Base-by-base conservation (phyloP, 805 yeast genomes). In the Phaffomyces opuntiae region DNA sequence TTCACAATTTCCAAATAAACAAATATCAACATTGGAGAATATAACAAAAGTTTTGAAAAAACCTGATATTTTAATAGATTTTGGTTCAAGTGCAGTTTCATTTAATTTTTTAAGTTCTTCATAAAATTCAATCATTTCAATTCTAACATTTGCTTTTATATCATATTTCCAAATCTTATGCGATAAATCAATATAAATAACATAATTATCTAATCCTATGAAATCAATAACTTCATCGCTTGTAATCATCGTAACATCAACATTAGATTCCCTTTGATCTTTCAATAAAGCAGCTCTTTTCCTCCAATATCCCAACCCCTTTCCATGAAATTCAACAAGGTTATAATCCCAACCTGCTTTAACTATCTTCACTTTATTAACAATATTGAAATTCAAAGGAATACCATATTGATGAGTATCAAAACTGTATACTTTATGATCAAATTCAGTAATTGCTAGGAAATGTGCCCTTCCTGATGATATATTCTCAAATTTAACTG, bases 261-360 rank as follows among this genome's bases (percentile, higher is more conserved):
- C 81, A 16, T 61, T 49, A 0, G 69, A 67, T 5, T 58, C 48
- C 9, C 45, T 39, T 12, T 64, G 60, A 26, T 61, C 64, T 40
- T 63, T 55, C 19, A 44, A 48, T 8, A 68, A 32, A 2, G 64
- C 52, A 4, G 54, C 54, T 38, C 74, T 60, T 52, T 55, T 44
- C 38, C 66, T 68, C 90, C 90, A 83, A 16, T 76, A 69, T 0
- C 81, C 70, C 25, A 85, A 59, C 0, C 90, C 88, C 40, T 72
- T 64, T 7, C 64, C 63, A 17, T 65, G 65, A 3, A 80, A 62
- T 40, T 70, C 66, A 19, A 77, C 76, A 37, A 77, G 75, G 43
- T 77, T 74, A 14, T 73, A 60, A 47, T 75, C 72, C 91, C 91
- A 84, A 0, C 91, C 93, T 16, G 87, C 81, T 12, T 70, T 68